Evolutionary conservation across 1,284 basidiomycete genomes (phyloP), one percentile per base, ranked within the genome.

Genomic region (Porodaedalea pini): DNA sequence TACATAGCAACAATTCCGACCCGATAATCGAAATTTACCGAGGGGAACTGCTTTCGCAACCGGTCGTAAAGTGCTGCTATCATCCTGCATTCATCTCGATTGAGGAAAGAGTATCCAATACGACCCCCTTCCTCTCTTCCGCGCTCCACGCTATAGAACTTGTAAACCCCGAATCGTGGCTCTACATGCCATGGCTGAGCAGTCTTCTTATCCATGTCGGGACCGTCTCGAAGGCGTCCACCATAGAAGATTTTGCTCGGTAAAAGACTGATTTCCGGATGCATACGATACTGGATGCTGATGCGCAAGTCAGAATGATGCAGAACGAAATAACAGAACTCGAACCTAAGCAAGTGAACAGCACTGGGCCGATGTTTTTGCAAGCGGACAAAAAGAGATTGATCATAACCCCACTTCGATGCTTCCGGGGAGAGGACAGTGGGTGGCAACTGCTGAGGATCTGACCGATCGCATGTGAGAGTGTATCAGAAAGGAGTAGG

Each of bases 251-350:
- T 74, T 53, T 79, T 80, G 61, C 94, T 98, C 0, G 97, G 97
- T 29, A 99, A 81, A 50, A 77, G 77, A 63, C 93, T 96, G 69
- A 99, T 99, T 59, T 91, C 86, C 1, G 97, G 96, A 70, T 99
- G 95, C 97, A 99, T 99, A 68, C 97, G 96, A 70, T 99, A 99
- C 74, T 99, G 97, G 48, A 99, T 99, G 64, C 92, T 94, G 60
- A 31, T 15, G 56, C 40, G 31, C 37, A 17, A 51, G 37, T 61
- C 44, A 57, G 51, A 45, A 60, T 64, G 17, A 65, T 27, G 17
- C 7, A n/a, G 43, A 52, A 19, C 2, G 27, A 8, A 19, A 36
- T 44, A 29, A 51, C n/a, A 6, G 47, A 17, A 36, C 7, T 61
- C 77, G 62, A 65, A 91, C 93, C 91, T 96, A 41, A 99, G 77